These are phyloP conservation scores for Globisporangium megalacanthum DNA, from an alignment of 352 stramenopile genomes.

Conservation along the genomic window DNA sequence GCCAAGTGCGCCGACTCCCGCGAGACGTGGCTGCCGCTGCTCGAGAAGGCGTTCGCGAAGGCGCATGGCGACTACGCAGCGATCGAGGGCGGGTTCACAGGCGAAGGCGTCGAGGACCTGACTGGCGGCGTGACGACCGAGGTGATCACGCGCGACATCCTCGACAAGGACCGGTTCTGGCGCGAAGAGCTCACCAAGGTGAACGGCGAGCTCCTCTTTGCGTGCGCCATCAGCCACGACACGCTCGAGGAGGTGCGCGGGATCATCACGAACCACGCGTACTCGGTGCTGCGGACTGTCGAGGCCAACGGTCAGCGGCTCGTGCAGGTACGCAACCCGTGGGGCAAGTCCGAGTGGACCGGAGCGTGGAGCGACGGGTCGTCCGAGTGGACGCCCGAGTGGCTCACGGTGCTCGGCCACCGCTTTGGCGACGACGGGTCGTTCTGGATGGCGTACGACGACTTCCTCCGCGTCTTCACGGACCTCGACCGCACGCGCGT, in stretches of 20 bases:
- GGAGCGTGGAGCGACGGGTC: constrained; percentile 44
- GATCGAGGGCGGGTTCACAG: constrained; percentile 53
- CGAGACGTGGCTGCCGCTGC: constrained; percentile 77
- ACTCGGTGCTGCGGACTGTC: constrained; percentile 42
- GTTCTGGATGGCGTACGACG: constrained; percentile 60
- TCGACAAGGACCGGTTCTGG: constrained; percentile 36
- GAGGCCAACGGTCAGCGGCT: constrained; percentile 30
- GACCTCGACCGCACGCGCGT: constrained; percentile 30
- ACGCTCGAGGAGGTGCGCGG: constrained; percentile 15
- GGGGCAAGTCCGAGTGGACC: constrained; percentile 50
- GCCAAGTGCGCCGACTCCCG: constrained; percentile 39
- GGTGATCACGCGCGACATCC: constrained; percentile 26
- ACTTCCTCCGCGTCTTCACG: constrained; percentile 33
- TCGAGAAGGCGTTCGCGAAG: constrained; percentile 88
- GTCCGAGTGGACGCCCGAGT: constrained; percentile 38
- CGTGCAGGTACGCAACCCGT: constrained; percentile 45
- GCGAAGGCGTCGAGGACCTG: constrained; percentile 38
- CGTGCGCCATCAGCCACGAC: constrained; percentile 18
- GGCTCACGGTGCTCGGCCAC: constrained; percentile 33
- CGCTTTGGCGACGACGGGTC: constrained; percentile 45
- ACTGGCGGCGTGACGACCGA: constrained; percentile 36
- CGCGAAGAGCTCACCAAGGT: constrained; percentile 26
- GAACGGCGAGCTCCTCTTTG: constrained; percentile 37
- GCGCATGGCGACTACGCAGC: constrained; percentile 63
- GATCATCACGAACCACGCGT: constrained; percentile 50